Evolutionary conservation across 768 basidiomycete genomes (phyloP), one percentile per base, ranked within the genome.

Genomic region (Lactarius evosmus): DNA sequence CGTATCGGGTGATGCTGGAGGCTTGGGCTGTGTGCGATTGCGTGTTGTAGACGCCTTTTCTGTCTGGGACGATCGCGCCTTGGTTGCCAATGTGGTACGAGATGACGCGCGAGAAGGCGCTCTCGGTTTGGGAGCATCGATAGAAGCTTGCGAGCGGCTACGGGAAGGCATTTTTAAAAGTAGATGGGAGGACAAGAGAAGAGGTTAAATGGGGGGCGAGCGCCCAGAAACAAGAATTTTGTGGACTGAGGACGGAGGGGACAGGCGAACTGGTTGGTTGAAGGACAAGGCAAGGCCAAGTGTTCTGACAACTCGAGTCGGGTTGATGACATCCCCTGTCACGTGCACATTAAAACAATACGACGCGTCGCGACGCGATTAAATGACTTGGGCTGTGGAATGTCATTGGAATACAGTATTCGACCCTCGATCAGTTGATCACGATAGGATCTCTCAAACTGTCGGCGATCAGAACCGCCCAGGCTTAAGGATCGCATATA

Each of bases 361-460:
- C 61, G n/a, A 56, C 61, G 62, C 62, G 62, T 62, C 56, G 62
- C 62, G 62, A 58, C 62, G 56, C 49, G 61, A n/a, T 33, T 41
- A 14, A 50, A 51, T 44, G 8, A 22, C 41, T 22, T 22, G 22
- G 9, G 9, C 17, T n/a, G 9, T n/a, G 1, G 41, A n/a, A 8
- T n/a, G n/a, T 44, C 7, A 19, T 41, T 38, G 36, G 19, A 9
- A 44, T n/a, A n/a, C 41, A 3, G 41, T n/a, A n/a, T n/a, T 16
- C 16, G 38, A 16, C 38, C 44, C 3, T 12, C 41, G 41, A 44
- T 44, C 22, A 44, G 19, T 44, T n/a, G 40, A n/a, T 41, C 40
- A 41, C 40, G 2, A n/a, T 19, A 22, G 22, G 22, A 12, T 46
- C 22, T 46, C 19, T 41, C 8, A 41, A 4, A 7, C 19, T 22